A percentile compares a stretch with the other conserved stretches of the same genome.
Conservation (phyloP, 176 grass and related monocot species). For the Pontederia crassipes region DNA sequence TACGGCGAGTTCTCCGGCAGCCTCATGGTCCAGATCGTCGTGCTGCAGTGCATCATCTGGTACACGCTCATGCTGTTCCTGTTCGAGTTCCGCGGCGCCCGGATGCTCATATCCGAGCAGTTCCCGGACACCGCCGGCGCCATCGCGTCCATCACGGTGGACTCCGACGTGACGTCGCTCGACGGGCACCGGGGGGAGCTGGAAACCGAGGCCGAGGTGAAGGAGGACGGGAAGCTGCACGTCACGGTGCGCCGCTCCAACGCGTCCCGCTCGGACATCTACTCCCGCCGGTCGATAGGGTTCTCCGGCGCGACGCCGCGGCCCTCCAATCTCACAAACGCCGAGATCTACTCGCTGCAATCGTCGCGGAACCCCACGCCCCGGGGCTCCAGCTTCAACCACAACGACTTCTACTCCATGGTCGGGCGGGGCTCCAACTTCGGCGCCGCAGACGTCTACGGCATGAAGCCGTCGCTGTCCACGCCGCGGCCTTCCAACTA, state of each 20-base stretch:
- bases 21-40: constrained; percentile 98
- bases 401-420: constrained; percentile 99
- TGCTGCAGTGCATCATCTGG: constrained; percentile 99
- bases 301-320: constrained; percentile 76
- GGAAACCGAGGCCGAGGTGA: constrained; percentile 91
- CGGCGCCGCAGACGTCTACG: constrained; percentile 49
- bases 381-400: constrained; percentile 94
- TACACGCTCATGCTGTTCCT: constrained; percentile 99
- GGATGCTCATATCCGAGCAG: constrained; percentile 90
- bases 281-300: constrained; percentile 75
- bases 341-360: constrained; percentile 99
- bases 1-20: constrained; percentile 70
- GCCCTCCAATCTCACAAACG: constrained; percentile 96
- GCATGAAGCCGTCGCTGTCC: constrained; percentile 28
- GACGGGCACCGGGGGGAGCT: constrained; percentile 57
- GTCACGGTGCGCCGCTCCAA: constrained; percentile 89
- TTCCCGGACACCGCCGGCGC: constrained; percentile 85
- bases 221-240: constrained; percentile 88
- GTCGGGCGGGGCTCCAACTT: constrained; percentile 92
- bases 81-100: constrained; percentile 92
- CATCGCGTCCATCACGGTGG: constrained; percentile 79
- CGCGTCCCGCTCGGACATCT: constrained; percentile 81
- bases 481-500: constrained; percentile 85
- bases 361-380: constrained; percentile 92
- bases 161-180: constrained; percentile 81